phyloP scores from a whole-genome alignment of 169 alveolate genomes.

The Eimeria maxima region DNA sequence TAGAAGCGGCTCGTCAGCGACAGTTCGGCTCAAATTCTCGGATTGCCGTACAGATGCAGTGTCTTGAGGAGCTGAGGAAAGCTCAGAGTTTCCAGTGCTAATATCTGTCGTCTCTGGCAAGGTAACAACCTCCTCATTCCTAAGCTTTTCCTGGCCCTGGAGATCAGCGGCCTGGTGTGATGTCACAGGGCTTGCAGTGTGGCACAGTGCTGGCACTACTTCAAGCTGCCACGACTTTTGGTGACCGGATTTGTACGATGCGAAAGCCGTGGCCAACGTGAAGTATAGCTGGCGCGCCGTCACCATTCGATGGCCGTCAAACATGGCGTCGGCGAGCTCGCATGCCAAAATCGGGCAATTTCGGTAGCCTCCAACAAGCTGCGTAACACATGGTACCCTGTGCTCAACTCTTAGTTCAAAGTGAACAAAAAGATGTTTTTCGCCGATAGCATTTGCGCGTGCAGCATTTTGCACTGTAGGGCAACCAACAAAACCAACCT shows the following conservation, averaged over 20 bases:
- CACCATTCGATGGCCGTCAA: constrained; percentile 77
- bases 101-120: not conserved
- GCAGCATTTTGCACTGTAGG: not conserved
- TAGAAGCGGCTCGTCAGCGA: constrained; percentile 27
- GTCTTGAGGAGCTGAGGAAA: not conserved
- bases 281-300: constrained; percentile 83
- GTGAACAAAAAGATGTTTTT: not conserved
- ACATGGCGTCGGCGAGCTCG: constrained; percentile 83
- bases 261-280: constrained; percentile 77
- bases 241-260: constrained; percentile 36
- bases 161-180: not conserved
- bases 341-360: constrained; percentile 81
- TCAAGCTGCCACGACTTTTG: constrained; percentile 73
- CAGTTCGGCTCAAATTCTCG: constrained; percentile 8
- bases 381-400: constrained; percentile 28
- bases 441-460: not conserved
- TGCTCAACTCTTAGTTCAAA: not conserved
- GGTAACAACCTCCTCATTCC: not conserved
- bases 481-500: constrained; percentile 26
- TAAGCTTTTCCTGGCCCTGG: not conserved
- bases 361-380: constrained; percentile 77
- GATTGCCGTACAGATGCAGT: constrained; percentile 24
- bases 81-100: not conserved
- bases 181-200: not conserved
- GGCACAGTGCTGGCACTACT: constrained; percentile 8